Percentiles rank a stretch among this genome's conserved stretches.
These are phyloP conservation scores for Chytriomyces sp. DNA, from an alignment of 192 early-diverging fungal genomes.

Conservation along the genomic window DNA sequence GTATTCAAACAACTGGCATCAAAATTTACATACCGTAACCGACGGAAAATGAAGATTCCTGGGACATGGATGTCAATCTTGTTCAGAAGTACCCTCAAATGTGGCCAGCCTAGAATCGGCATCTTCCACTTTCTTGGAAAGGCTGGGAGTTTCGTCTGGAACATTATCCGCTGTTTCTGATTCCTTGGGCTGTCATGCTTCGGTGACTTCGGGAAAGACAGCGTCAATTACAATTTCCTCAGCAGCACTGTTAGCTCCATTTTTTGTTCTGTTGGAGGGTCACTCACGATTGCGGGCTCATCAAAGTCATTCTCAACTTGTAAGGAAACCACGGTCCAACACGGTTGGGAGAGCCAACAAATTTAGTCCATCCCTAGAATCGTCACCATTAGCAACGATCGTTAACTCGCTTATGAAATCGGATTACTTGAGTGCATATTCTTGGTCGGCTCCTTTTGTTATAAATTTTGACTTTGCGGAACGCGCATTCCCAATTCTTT, in stretches of 20 bases:
- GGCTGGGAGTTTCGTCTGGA: too few species aligned
- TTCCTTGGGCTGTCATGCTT: not conserved
- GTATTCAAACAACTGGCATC: not conserved
- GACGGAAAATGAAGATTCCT: not conserved
- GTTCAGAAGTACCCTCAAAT: not conserved
- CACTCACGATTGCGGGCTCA: not conserved
- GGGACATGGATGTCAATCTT: not conserved
- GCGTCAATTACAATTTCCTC: too few species aligned
- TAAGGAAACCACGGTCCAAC: too few species aligned
- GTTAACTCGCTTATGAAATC: too few species aligned
- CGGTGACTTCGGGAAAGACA: not conserved
- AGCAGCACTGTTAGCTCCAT: too few species aligned
- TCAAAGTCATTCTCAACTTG: not conserved
- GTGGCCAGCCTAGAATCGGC: not conserved
- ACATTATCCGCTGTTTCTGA: not conserved
- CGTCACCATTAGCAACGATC: too few species aligned
- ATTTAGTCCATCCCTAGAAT: too few species aligned
- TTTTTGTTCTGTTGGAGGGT: not conserved
- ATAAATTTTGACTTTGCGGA: slow-evolving; percentile 91
- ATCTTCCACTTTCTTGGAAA: not conserved
- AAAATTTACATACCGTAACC: not conserved
- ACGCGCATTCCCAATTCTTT: slow-evolving; percentile 91
- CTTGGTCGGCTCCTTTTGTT: slow-evolving; percentile 77
- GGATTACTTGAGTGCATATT: slow-evolving; percentile 96
- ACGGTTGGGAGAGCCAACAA: too few species aligned